These are phyloP conservation scores for Blastocladiella emersonii DNA, from an alignment of 371 early-diverging fungal genomes.

Conservation along the genomic window DNA sequence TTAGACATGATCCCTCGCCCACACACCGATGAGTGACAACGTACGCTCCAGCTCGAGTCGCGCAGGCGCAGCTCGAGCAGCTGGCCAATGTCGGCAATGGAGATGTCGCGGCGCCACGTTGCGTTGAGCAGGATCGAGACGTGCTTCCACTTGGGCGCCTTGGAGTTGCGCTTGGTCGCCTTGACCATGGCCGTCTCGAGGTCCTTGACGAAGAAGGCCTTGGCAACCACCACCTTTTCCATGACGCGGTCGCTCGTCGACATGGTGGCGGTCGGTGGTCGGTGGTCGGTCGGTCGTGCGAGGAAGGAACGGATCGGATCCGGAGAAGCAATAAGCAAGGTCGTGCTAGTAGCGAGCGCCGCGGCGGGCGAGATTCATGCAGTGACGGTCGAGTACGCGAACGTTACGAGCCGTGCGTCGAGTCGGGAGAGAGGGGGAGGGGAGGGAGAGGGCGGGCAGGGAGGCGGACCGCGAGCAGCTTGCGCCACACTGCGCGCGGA, in stretches of 20 bases:
- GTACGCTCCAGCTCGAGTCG: slow-evolving; percentile 72
- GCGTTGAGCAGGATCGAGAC: neutral
- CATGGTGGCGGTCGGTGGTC: no score
- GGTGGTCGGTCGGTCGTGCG: no score
- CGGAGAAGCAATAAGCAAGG: no score
- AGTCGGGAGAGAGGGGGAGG: no score
- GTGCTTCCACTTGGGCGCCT: slow-evolving; percentile 73
- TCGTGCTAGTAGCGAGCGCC: no score
- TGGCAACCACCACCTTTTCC: slow-evolving; percentile 2
- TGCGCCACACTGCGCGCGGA: no score
- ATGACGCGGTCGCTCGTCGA: neutral
- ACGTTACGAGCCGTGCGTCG: no score
- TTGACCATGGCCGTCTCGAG: slow-evolving; percentile 55
- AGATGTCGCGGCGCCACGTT: slow-evolving; percentile 20
- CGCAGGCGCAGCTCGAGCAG: slow-evolving; percentile 39
- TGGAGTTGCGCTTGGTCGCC: slow-evolving; percentile 58
- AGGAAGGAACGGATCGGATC: no score
- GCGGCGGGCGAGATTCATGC: no score
- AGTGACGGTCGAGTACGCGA: no score
- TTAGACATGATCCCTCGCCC: neutral
- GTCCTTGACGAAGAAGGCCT: neutral
- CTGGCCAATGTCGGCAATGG: slow-evolving; percentile 31
- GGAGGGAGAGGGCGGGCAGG: no score
- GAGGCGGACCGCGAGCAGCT: no score
- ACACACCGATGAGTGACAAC: slow-evolving; percentile 10